Conservation (phyloP, 768 basidiomycete genomes). For the Dacryopinax spathularia region DNA sequence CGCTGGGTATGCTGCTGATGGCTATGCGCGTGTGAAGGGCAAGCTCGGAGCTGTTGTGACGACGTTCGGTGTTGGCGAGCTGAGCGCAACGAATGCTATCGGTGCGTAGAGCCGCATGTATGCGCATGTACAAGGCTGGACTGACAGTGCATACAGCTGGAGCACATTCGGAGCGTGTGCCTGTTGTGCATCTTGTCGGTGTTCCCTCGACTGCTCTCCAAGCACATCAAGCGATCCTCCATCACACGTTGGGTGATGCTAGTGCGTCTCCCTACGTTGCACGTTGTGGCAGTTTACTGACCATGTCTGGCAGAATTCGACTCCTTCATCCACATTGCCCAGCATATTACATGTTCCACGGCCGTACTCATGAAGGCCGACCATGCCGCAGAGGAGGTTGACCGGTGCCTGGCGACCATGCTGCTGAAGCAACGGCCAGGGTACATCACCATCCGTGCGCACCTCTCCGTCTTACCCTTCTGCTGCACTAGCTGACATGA, state of each 20-base stretch:
- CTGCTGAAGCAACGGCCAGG: constrained; percentile 11
- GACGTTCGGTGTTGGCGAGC: constrained; percentile 90
- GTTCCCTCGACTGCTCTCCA: constrained; percentile 63
- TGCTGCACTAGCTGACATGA: neutral
- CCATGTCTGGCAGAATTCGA: constrained; percentile 39
- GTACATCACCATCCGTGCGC: neutral
- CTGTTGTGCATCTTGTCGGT: constrained; percentile 78
- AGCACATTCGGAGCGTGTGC: constrained; percentile 73
- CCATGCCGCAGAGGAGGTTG: constrained; percentile 55
- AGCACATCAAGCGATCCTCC: constrained; percentile 56
- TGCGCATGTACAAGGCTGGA: neutral
- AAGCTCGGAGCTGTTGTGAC: constrained; percentile 44
- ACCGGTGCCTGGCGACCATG: constrained; percentile 51
- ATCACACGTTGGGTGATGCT: constrained; percentile 80
- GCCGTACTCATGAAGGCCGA: constrained; percentile 40
- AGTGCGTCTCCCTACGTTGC: constrained; percentile 20
- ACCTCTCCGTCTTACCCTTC: neutral
- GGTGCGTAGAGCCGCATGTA: constrained; percentile 29
- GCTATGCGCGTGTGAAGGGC: constrained; percentile 75
- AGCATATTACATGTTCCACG: constrained; percentile 60
- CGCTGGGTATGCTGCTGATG: constrained; percentile 82
- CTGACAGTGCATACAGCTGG: constrained; percentile 29
- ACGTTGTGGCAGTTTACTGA: neutral
- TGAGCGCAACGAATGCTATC: constrained; percentile 74
- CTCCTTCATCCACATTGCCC: constrained; percentile 60